Evolutionary conservation across 148 eudicot species (phyloP).

Genomic region (Chenopodium formosanum): DNA sequence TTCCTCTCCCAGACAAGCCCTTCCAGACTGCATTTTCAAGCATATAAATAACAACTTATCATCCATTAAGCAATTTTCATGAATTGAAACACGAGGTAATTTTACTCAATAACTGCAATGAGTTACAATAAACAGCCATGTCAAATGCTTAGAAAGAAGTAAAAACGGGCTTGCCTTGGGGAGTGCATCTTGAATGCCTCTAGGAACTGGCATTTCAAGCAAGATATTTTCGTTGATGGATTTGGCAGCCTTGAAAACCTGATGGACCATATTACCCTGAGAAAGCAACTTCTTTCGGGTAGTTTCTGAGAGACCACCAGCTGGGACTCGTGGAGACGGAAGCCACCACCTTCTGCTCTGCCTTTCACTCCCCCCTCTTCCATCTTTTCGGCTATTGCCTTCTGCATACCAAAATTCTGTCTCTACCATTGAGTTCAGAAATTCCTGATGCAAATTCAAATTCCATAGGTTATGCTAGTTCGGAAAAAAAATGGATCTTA

Average conservation of each 20-base stretch:
- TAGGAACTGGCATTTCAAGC: constrained; percentile 73
- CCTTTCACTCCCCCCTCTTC: constrained; percentile 52
- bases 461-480: constrained; percentile 1
- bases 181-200: constrained; percentile 60
- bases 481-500: background rate
- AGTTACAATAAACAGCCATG: background rate
- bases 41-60: background rate
- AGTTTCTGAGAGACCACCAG: constrained; percentile 69
- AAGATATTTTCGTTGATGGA: constrained; percentile 73
- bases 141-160: background rate
- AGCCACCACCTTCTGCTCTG: constrained; percentile 96
- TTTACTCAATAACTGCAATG: background rate
- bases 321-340: constrained; percentile 83
- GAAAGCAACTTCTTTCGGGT: constrained; percentile 68
- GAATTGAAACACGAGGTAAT: background rate
- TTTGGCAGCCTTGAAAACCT: constrained; percentile 93
- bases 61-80: background rate
- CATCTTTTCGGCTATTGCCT: constrained; percentile 73
- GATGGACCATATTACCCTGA: constrained; percentile 76
- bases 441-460: constrained; percentile 51
- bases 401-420: constrained; percentile 91
- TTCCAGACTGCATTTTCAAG: constrained; percentile 62
- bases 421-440: constrained; percentile 71
- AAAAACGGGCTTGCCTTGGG: constrained; percentile 54
- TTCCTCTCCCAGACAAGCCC: constrained; percentile 72